Evolutionary conservation across 2,329 filamentous ascomycete genomes (phyloP).

Genomic region (Bipolaris zeicola): DNA sequence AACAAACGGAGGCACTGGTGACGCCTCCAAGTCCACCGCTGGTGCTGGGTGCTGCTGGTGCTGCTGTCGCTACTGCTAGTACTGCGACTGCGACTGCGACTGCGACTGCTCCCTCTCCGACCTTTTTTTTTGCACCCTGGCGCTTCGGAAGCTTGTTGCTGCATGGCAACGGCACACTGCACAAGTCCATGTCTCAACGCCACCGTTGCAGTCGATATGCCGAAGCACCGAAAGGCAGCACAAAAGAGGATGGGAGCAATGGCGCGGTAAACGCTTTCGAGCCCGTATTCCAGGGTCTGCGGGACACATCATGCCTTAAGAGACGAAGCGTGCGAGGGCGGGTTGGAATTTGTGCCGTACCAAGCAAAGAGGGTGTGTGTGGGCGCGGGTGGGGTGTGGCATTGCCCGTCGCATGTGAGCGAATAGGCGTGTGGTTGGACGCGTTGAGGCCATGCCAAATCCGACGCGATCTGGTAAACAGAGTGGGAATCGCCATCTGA

Average conservation of each 20-base stretch:
- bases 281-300: conserved; percentile 31
- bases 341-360: conserved; percentile 14
- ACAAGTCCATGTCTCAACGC: conserved; percentile 14
- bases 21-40: conserved; percentile 8
- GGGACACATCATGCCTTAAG: background rate
- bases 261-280: conserved; percentile 24
- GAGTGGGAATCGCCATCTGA: conserved; percentile 15
- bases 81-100: background rate
- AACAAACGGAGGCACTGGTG: conserved; percentile 12
- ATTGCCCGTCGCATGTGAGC: conserved; percentile 12
- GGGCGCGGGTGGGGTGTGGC: background rate
- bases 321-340: conserved; percentile 12
- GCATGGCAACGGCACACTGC: conserved; percentile 34
- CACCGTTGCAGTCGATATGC: background rate
- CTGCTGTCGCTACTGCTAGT: too few relatives aligned
- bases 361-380: conserved; percentile 10
- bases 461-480: conserved; percentile 29
- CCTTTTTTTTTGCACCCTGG: conserved; percentile 13
- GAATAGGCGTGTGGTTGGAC: conserved; percentile 22
- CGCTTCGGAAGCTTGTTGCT: conserved; percentile 28
- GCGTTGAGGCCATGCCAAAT: conserved; percentile 27
- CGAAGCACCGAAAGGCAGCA: conserved; percentile 22
- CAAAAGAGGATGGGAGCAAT: conserved; percentile 18
- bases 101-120: conserved; percentile 7
- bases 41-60: background rate